These are phyloP conservation scores for Panaeolus cyanescens DNA, from an alignment of 768 basidiomycete genomes.

Conservation along the genomic window DNA sequence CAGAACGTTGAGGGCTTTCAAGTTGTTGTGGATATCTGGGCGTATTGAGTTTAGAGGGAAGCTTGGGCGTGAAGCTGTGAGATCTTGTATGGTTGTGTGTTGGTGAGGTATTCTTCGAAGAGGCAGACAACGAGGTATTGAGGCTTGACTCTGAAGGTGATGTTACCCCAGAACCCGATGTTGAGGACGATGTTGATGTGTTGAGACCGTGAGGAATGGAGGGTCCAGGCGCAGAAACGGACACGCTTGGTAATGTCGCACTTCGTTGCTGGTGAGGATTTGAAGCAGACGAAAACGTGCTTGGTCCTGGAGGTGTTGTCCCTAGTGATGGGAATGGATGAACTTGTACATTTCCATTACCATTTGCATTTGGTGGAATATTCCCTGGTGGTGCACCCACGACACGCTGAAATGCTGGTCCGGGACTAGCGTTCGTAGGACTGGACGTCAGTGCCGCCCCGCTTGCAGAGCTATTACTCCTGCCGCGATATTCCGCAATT, in stretches of 20 bases:
- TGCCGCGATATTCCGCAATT: slow-evolving; percentile 65
- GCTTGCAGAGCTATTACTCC: slow-evolving; percentile 59
- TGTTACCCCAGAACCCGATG: slow-evolving; percentile 5
- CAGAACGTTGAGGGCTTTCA: slow-evolving; percentile 51
- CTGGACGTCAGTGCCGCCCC: slow-evolving; percentile 18
- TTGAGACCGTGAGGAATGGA: background rate
- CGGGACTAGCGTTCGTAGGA: slow-evolving; percentile 35
- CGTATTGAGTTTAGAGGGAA: slow-evolving; percentile 67
- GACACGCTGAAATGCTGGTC: background rate
- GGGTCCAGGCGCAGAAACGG: slow-evolving; percentile 33
- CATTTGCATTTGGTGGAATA: slow-evolving; percentile 21
- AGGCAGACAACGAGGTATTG: slow-evolving; percentile 29
- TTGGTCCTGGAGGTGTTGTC: slow-evolving; percentile 25
- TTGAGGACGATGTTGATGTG: slow-evolving; percentile 11
- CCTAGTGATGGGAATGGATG: slow-evolving; percentile 47
- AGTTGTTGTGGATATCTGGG: slow-evolving; percentile 45
- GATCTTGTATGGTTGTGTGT: slow-evolving; percentile 62
- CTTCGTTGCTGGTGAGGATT: slow-evolving; percentile 26
- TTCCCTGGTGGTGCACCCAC: background rate
- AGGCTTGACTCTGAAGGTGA: background rate
- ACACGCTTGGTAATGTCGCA: slow-evolving; percentile 32
- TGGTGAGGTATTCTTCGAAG: slow-evolving; percentile 35
- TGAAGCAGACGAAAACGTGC: slow-evolving; percentile 13
- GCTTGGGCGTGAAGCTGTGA: slow-evolving; percentile 70
- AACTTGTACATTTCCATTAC: slow-evolving; percentile 19